phyloP scores from a whole-genome alignment of 371 early-diverging fungal genomes.

The Lichtheimia corymbifera region DNA sequence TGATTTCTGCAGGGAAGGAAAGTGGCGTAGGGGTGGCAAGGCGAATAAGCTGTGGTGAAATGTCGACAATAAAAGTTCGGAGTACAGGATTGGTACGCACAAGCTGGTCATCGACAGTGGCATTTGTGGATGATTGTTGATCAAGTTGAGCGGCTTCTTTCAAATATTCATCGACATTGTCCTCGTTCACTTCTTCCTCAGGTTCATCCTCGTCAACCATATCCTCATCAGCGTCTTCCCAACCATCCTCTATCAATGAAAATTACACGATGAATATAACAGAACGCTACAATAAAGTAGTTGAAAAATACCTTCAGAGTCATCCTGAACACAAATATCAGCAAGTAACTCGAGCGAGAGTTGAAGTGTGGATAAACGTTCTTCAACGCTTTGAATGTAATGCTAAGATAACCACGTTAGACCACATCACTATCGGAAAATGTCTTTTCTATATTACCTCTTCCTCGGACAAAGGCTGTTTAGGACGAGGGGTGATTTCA shows the following conservation, averaged over 20 bases:
- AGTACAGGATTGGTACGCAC: slow-evolving; percentile 47
- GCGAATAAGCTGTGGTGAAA: slow-evolving; percentile 55
- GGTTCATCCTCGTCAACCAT: slow-evolving; percentile 52
- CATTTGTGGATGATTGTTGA: slow-evolving; percentile 16
- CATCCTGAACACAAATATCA: slow-evolving; percentile 74
- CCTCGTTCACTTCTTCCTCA: slow-evolving; percentile 51
- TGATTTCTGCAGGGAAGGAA: slow-evolving; percentile 49
- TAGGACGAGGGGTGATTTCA: slow-evolving; percentile 49
- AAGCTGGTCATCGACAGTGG: slow-evolving; percentile 24
- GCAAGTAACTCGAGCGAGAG: slow-evolving; percentile 80
- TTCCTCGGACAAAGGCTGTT: slow-evolving; percentile 49
- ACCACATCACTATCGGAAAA: neutral
- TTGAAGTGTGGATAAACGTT: slow-evolving; percentile 68
- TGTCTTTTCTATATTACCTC: slow-evolving; percentile 31
- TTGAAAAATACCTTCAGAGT: slow-evolving; percentile 33
- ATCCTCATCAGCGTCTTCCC: slow-evolving; percentile 59
- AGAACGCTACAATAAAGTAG: neutral
- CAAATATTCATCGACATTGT: slow-evolving; percentile 48
- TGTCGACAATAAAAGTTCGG: slow-evolving; percentile 41
- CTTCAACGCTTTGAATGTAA: slow-evolving; percentile 47
- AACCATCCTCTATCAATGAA: slow-evolving; percentile 36
- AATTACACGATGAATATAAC: slow-evolving; percentile 2
- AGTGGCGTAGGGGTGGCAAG: slow-evolving; percentile 56
- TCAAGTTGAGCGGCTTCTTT: slow-evolving; percentile 25
- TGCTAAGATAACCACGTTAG: slow-evolving; percentile 13